Conservation (phyloP, 169 alveolate species). For the Cyclospora cayetanensis region DNA sequence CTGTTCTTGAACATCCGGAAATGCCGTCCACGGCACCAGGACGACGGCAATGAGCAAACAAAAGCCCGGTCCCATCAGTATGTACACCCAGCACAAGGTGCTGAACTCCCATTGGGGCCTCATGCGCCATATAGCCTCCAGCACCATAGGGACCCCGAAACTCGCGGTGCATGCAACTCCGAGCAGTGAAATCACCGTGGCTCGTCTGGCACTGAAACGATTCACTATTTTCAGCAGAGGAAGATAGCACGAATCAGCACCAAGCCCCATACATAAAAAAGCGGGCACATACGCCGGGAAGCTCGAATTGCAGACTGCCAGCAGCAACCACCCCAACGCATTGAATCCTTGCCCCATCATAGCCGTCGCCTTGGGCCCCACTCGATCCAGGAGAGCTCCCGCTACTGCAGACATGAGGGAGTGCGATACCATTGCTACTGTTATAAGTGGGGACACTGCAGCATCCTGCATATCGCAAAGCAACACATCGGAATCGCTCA, state of each 20-base stretch:
- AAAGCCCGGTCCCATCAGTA: constrained; percentile 15
- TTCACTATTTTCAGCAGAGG: constrained; percentile 30
- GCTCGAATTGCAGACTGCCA: not conserved
- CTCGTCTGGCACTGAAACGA: constrained; percentile 20
- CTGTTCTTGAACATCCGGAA: not conserved
- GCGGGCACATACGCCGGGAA: constrained; percentile 35
- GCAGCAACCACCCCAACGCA: constrained; percentile 46
- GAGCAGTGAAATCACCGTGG: constrained; percentile 40
- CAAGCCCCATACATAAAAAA: constrained; percentile 50
- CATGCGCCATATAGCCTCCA: constrained; percentile 17
- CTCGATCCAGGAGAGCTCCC: constrained; percentile 62
- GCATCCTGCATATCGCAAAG: constrained; percentile 67
- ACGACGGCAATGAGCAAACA: constrained; percentile 57
- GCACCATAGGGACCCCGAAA: constrained; percentile 65
- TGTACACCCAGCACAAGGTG: constrained; percentile 44
- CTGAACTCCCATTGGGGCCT: constrained; percentile 1
- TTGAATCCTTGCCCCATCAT: constrained; percentile 60
- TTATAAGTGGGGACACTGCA: constrained; percentile 50
- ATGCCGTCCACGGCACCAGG: constrained; percentile 44
- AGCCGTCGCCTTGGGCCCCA: constrained; percentile 69
- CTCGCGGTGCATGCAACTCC: constrained; percentile 69
- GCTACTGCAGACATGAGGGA: constrained; percentile 62
- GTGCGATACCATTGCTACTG: constrained; percentile 44
- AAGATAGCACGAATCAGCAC: constrained; percentile 66
- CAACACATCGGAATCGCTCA: not conserved